A percentile compares a stretch with the other conserved stretches of the same genome.
These are phyloP conservation scores for Nitzschia sp. DNA, from an alignment of 108 stramenopile species.

Conservation along the genomic window DNA sequence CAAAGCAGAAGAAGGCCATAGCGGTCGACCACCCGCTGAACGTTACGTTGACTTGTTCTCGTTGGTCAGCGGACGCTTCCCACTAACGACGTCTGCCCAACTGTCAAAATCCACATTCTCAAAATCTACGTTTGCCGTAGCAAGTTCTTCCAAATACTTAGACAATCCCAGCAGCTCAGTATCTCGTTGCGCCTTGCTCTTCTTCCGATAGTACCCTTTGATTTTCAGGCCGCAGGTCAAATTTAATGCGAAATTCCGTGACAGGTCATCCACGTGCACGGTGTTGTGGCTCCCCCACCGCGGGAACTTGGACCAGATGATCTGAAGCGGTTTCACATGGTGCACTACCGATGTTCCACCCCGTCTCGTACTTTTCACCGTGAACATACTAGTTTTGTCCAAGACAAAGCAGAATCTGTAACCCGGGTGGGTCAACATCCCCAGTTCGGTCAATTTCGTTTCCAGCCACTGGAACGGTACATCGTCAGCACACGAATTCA, in stretches of 20 bases:
- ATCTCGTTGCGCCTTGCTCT: slow-evolving; percentile 40
- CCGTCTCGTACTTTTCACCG: slow-evolving; percentile 65
- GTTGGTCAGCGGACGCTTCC: slow-evolving; percentile 23
- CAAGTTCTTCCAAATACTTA: slow-evolving; percentile 64
- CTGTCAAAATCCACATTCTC: slow-evolving; percentile 58
- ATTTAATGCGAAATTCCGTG: slow-evolving; percentile 95
- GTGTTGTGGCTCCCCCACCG: slow-evolving; percentile 86
- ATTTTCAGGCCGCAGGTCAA: slow-evolving; percentile 72
- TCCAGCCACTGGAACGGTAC: slow-evolving; percentile 89
- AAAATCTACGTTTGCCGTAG: slow-evolving; percentile 54
- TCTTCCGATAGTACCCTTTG: slow-evolving; percentile 78
- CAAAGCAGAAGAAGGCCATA: too few species aligned
- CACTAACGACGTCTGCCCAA: slow-evolving; percentile 74
- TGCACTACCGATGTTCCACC: slow-evolving; percentile 67
- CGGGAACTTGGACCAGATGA: slow-evolving; percentile 96
- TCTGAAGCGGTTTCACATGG: slow-evolving; percentile 94
- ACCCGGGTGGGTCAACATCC: slow-evolving; percentile 82
- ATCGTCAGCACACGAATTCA: too few species aligned
- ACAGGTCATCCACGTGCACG: slow-evolving; percentile 93
- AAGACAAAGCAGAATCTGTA: slow-evolving; percentile 93
- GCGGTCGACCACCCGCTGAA: too few species aligned
- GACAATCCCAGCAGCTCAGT: slow-evolving; percentile 56
- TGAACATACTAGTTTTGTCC: slow-evolving; percentile 96
- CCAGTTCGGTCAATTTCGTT: slow-evolving; percentile 93
- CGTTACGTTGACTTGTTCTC: too few species aligned